Conservation (phyloP, 164 flowering plant genomes). For the Sedum album region DNA sequence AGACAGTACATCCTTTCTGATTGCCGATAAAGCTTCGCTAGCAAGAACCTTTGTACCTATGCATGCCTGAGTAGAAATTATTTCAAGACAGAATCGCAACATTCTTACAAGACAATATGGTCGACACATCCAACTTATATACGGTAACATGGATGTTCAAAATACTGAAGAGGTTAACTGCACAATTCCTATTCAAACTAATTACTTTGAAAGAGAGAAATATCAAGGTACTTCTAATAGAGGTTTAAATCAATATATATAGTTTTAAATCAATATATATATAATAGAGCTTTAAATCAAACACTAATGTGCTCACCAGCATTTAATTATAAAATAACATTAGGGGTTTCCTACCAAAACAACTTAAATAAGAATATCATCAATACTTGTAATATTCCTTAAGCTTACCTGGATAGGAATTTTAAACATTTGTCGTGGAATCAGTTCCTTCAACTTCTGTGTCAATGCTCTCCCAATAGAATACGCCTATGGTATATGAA, state of each 20-base stretch:
- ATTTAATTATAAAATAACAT: background rate
- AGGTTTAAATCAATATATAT: too few relatives aligned
- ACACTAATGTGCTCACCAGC: background rate
- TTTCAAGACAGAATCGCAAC: background rate
- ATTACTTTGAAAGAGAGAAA: too few relatives aligned
- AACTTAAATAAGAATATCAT: too few relatives aligned
- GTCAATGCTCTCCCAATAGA: slow-evolving; percentile 88
- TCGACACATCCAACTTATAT: background rate
- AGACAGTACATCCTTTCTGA: slow-evolving; percentile 85
- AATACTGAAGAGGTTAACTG: background rate
- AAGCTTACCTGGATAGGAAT: slow-evolving; percentile 84
- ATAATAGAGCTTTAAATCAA: too few relatives aligned
- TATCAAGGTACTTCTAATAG: too few relatives aligned
- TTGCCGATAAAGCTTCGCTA: slow-evolving; percentile 53
- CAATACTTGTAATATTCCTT: too few relatives aligned
- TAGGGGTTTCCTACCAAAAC: background rate
- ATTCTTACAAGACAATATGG: background rate
- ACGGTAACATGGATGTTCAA: background rate
- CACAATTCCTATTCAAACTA: too few relatives aligned
- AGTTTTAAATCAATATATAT: too few relatives aligned
- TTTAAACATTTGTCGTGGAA: slow-evolving; percentile 98
- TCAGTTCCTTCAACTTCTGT: slow-evolving; percentile 88
- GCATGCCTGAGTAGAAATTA: slow-evolving; percentile 52
- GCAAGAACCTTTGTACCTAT: slow-evolving; percentile 93
- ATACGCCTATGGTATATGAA: slow-evolving; percentile 54